Percentiles rank a stretch among this genome's conserved stretches.
Evolutionary conservation across 148 eudicot species (phyloP).

Genomic region (Limonium bicolor): DNA sequence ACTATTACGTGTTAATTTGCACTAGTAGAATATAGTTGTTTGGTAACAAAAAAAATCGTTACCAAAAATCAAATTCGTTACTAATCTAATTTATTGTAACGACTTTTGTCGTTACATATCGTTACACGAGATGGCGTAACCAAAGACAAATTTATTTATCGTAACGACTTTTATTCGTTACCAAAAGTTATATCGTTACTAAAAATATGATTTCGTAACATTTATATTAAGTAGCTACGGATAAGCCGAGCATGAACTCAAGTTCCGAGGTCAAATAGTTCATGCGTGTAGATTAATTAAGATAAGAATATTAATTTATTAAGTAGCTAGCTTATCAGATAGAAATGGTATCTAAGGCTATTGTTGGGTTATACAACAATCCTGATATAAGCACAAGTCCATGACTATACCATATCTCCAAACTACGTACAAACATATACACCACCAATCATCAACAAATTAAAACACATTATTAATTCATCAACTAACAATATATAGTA

Average conservation of each 20-base stretch:
- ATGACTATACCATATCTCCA: constrained; percentile 17
- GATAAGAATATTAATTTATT: background rate
- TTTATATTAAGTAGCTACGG: constrained; percentile 8
- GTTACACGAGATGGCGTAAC: no score
- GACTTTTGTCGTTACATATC: no score
- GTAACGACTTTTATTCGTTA: no score
- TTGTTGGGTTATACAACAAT: constrained; percentile 14
- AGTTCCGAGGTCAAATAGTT: constrained; percentile 15
- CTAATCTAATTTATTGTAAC: no score
- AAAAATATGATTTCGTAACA: no score
- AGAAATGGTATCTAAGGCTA: constrained; percentile 19
- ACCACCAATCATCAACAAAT: no score
- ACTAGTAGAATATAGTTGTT: no score
- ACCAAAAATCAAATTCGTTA: no score
- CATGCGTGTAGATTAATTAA: constrained; percentile 7
- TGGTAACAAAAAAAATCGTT: no score
- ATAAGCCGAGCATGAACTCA: constrained; percentile 6
- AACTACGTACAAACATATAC: constrained; percentile 16
- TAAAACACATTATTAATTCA: background rate
- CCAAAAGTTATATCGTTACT: no score
- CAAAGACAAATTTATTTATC: no score
- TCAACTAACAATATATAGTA: background rate
- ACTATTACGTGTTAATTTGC: no score
- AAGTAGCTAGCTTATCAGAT: constrained; percentile 10
- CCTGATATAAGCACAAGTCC: constrained; percentile 19